Conservation (phyloP, 78 protist species). For the slime mould (Dictyostelium discoideum) region dicty_2.7 NC_007089.4:4788001-4788500, state of each 20-base stretch:
- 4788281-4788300: slow-evolving; percentile 77
- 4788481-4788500: slow-evolving; percentile 57
- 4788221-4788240: slow-evolving; percentile 89
- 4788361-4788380: no score
- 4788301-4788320: slow-evolving; percentile 77
- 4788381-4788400: no score
- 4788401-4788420: no score
- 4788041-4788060: neutral
- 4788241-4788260: slow-evolving; percentile 87
- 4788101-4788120: slow-evolving; percentile 57
- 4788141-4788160: slow-evolving; percentile 82
- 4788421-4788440: neutral
- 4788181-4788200: slow-evolving; percentile 48
- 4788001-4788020: neutral
- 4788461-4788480: slow-evolving; percentile 62
- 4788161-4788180: slow-evolving; percentile 79
- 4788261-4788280: slow-evolving; percentile 68
- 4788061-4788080: neutral
- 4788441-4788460: slow-evolving; percentile 73
- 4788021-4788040: no score
- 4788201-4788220: neutral
- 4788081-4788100: slow-evolving; percentile 70
- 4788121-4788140: slow-evolving; percentile 84
- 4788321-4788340: slow-evolving; percentile 54
- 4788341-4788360: slow-evolving; percentile 62